Conservation (phyloP, 495 filamentous ascomycete genomes). For the Neurospora pannonica region DNA sequence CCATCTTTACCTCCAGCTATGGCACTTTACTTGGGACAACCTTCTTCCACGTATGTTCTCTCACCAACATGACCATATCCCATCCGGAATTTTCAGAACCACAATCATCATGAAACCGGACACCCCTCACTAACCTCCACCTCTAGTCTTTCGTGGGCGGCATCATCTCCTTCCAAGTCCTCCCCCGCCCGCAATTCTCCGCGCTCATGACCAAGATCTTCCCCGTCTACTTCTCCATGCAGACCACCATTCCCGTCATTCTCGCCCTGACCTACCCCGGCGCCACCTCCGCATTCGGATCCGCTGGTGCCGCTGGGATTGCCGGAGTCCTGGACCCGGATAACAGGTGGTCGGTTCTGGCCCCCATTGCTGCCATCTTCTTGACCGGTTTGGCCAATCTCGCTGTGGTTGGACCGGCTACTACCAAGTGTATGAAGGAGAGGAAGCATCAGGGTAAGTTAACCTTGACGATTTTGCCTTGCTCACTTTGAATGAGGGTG, state of each 20-base stretch:
- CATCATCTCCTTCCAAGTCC: constrained; percentile 59
- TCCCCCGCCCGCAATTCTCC: constrained; percentile 72
- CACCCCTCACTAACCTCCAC: background rate
- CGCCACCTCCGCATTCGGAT: constrained; percentile 23
- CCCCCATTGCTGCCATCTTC: constrained; percentile 57
- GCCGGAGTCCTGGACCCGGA: constrained; percentile 44
- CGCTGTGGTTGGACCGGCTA: constrained; percentile 58
- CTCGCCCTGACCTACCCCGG: constrained; percentile 74
- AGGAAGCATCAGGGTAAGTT: constrained; percentile 64
- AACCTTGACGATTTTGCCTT: background rate
- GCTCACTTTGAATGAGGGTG: background rate
- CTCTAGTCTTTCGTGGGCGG: constrained; percentile 69
- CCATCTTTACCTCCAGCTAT: constrained; percentile 43
- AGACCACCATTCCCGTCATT: constrained; percentile 60
- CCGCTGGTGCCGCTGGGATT: constrained; percentile 28
- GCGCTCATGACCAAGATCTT: constrained; percentile 69
- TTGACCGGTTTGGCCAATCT: constrained; percentile 57
- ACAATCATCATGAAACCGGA: background rate
- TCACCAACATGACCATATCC: background rate
- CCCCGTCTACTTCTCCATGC: constrained; percentile 77
- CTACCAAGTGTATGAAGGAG: constrained; percentile 60
- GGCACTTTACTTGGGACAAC: constrained; percentile 70
- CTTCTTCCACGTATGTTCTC: constrained; percentile 58
- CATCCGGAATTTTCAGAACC: background rate
- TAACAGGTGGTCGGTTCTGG: constrained; percentile 49